Conservation (phyloP, 352 stramenopile genomes). For the Phytophthora megakarya region DNA sequence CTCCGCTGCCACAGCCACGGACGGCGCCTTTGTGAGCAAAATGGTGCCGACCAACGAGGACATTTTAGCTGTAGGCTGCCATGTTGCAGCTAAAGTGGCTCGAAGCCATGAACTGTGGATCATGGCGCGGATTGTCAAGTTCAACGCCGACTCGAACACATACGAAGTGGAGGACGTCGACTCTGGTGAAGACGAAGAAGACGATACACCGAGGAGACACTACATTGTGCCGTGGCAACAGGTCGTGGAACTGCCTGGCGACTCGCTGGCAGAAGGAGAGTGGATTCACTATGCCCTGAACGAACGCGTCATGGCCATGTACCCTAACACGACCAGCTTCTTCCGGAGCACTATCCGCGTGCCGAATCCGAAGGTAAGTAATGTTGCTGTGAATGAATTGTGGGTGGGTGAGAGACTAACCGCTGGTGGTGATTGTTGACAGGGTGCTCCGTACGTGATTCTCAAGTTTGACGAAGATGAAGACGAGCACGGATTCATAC, state of each 20-base stretch:
- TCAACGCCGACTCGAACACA: slow-evolving; percentile 88
- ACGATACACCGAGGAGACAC: slow-evolving; percentile 44
- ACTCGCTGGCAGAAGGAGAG: slow-evolving; percentile 51
- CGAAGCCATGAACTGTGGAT: slow-evolving; percentile 91
- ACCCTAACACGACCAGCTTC: slow-evolving; percentile 98
- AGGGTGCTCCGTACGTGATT: slow-evolving; percentile 92
- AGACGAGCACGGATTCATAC: slow-evolving; percentile 90
- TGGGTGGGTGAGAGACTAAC: slow-evolving; percentile 12
- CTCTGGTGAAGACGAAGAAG: slow-evolving; percentile 78
- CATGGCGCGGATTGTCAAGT: slow-evolving; percentile 90
- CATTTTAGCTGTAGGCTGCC: slow-evolving; percentile 50
- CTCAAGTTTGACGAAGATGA: slow-evolving; percentile 98
- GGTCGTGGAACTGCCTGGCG: slow-evolving; percentile 91
- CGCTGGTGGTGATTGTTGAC: slow-evolving; percentile 1
- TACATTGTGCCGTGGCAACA: slow-evolving; percentile 78
- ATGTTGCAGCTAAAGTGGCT: slow-evolving; percentile 78
- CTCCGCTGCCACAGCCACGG: slow-evolving; percentile 1
- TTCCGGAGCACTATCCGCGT: slow-evolving; percentile 93
- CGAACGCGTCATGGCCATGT: slow-evolving; percentile 96
- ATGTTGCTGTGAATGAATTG: background rate
- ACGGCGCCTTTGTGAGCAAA: slow-evolving; percentile 20
- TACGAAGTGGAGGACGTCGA: slow-evolving; percentile 97
- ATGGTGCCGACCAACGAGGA: slow-evolving; percentile 39
- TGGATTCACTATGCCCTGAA: slow-evolving; percentile 91
- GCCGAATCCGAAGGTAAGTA: slow-evolving; percentile 83